Evolutionary conservation across 176 grass and related monocot species (phyloP).

Genomic region (Olyra latifolia): DNA sequence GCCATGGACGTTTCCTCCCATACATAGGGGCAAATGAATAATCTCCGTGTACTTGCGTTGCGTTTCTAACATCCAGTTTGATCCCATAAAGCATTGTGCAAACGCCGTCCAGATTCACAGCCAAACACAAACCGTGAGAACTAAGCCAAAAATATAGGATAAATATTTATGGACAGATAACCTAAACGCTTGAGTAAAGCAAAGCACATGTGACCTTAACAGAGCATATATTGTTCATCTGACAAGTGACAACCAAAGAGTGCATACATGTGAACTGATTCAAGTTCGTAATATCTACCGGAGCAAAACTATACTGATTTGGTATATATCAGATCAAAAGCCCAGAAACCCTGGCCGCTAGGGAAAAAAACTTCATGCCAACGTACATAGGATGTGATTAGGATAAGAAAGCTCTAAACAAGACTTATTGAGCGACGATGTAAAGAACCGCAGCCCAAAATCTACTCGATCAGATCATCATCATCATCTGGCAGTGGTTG

Average conservation of each 20-base stretch:
- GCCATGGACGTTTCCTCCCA: not conserved
- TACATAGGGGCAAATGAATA: not conserved
- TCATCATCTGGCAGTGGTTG: slow-evolving; percentile 65
- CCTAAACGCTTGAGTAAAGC: not conserved
- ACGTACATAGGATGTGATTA: not conserved
- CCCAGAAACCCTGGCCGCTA: not conserved
- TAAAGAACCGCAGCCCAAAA: not conserved
- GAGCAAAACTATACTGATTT: not conserved
- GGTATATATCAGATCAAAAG: not conserved
- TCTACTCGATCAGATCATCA: slow-evolving; percentile 53
- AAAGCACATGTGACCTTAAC: not conserved
- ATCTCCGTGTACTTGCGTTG: no score
- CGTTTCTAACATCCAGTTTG: no score
- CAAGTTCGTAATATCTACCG: not conserved
- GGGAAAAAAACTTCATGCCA: not conserved
- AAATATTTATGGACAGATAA: not conserved
- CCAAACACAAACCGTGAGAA: not conserved
- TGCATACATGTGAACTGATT: not conserved
- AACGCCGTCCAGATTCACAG: not conserved
- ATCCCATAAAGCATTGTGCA: no score
- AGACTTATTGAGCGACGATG: not conserved
- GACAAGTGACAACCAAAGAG: not conserved
- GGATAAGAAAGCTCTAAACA: not conserved
- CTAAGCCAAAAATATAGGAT: not conserved
- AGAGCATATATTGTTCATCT: not conserved